Evolutionary conservation across 768 basidiomycete genomes (phyloP), one percentile per base, ranked within the genome.

Genomic region (Leccinum pellstonianum): DNA sequence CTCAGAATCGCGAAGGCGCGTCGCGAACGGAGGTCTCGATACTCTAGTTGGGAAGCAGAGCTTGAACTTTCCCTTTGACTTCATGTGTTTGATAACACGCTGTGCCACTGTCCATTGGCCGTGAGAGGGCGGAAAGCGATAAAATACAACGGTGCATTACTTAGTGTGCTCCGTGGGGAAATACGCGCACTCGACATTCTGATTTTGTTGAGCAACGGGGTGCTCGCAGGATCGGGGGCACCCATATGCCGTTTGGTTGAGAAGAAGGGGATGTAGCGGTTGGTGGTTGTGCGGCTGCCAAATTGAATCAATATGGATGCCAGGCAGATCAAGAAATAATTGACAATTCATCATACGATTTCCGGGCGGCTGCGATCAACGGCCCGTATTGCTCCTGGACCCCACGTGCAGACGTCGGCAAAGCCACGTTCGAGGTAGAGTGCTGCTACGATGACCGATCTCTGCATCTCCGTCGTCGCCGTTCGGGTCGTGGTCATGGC

Each of bases 361-460:
- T 47, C 17, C 66, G 64, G 11, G 73, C 75, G 1, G 67, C 70
- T 7, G 63, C 56, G 31, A 81, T 70, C 35, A 82, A 66, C 4
- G 77, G 80, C 1, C 59, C 58, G 55, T 77, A 81, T 50, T 76
- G 70, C 25, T 74, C 71, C 55, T 68, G 66, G 2, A 78, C 70
- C 78, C 80, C 23, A 81, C 3, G 66, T 47, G 48, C 69, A 72
- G 37, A 81, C 74, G 37, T 70, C 72, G 38, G 70, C 64, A 33
- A 75, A 71, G 4, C 81, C 79, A 41, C 66, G 60, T 57, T 82
- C 77, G 54, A 73, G 57, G 63, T 77, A 76, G 58, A 76, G 78
- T 5, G 75, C 76, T n/a, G 75, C 80, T 1, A 81, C 75, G 21
- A 81, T 74, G 12, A 78, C 76, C 64, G 23, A 23, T 23, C 23